A percentile compares a stretch with the other conserved stretches of the same genome.
Evolutionary conservation across 2,329 filamentous ascomycete species (phyloP).

Genomic region (Scedosporium boydii): DNA sequence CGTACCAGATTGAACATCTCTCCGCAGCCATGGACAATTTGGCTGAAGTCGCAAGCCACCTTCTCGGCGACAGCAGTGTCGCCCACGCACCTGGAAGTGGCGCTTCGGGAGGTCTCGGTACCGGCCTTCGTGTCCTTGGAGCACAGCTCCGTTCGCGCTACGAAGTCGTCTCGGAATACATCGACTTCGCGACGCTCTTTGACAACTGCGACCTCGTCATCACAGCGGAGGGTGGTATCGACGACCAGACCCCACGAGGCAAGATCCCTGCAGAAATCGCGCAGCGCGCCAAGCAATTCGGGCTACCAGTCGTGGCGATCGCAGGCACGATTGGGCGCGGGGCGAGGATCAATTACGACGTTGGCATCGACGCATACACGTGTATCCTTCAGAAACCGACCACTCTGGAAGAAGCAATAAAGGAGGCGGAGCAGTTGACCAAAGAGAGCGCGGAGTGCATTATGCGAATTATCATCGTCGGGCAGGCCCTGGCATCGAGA

Average conservation of each 20-base stretch:
- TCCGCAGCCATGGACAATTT: constrained; percentile 31
- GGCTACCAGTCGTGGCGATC: constrained; percentile 32
- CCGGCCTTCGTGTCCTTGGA: constrained; percentile 38
- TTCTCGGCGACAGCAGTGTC: constrained; percentile 24
- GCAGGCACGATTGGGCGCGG: constrained; percentile 26
- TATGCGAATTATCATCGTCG: constrained; percentile 22
- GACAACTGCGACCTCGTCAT: constrained; percentile 38
- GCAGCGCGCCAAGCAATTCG: constrained; percentile 31
- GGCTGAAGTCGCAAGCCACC: constrained; percentile 23
- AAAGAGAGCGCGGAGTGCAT: constrained; percentile 22
- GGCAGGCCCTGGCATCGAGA: constrained; percentile 16
- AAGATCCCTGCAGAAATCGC: constrained; percentile 46
- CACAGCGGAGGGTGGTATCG: constrained; percentile 43
- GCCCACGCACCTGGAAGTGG: constrained; percentile 33
- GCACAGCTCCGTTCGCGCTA: constrained; percentile 34
- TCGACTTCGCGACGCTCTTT: constrained; percentile 35
- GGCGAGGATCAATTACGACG: constrained; percentile 22
- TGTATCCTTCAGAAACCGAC: constrained; percentile 22
- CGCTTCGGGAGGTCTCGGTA: constrained; percentile 41
- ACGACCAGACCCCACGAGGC: constrained; percentile 38
- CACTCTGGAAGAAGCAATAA: constrained; percentile 20
- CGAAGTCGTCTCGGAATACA: constrained; percentile 40
- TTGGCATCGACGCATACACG: constrained; percentile 23
- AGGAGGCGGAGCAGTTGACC: constrained; percentile 20
- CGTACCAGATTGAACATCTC: constrained; percentile 30